A percentile compares a stretch with the other conserved stretches of the same genome.
Evolutionary conservation across 2,329 filamentous ascomycete species (phyloP).

Genomic region (Fusarium bulbicola): DNA sequence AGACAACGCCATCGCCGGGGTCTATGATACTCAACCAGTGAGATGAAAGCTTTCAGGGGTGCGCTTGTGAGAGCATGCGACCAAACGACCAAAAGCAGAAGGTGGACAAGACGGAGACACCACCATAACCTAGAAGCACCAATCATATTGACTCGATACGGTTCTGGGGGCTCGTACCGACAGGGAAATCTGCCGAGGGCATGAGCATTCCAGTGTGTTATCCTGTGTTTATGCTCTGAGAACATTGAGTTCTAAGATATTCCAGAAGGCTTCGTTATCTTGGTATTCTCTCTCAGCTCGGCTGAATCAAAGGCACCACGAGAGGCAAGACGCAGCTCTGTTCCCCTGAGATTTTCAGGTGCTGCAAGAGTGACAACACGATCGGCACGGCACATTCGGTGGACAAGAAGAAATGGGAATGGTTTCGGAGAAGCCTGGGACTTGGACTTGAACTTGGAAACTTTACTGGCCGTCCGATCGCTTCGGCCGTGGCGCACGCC

Average conservation of each 20-base stretch:
- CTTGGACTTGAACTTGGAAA: constrained; percentile 12
- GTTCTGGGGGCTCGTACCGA: constrained; percentile 34
- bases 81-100: constrained; percentile 49
- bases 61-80: constrained; percentile 47
- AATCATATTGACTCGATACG: constrained; percentile 45
- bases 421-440: constrained; percentile 4
- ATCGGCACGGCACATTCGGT: constrained; percentile 1
- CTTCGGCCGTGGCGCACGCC: constrained; percentile 42
- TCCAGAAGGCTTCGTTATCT: constrained; percentile 45
- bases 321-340: not conserved
- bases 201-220: constrained; percentile 33
- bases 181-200: constrained; percentile 41
- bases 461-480: constrained; percentile 33
- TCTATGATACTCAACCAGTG: constrained; percentile 39
- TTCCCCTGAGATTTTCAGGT: not conserved
- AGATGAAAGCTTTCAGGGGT: constrained; percentile 39
- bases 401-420: constrained; percentile 8
- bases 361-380: not conserved
- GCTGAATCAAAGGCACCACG: constrained; percentile 12
- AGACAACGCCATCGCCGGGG: constrained; percentile 34
- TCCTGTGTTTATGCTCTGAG: not conserved
- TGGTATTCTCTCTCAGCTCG: constrained; percentile 13
- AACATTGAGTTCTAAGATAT: constrained; percentile 19
- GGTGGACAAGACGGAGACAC: constrained; percentile 47
- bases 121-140: constrained; percentile 42